Base-by-base conservation (phyloP, 768 basidiomycete genomes). In the Terana coerulea region DNA sequence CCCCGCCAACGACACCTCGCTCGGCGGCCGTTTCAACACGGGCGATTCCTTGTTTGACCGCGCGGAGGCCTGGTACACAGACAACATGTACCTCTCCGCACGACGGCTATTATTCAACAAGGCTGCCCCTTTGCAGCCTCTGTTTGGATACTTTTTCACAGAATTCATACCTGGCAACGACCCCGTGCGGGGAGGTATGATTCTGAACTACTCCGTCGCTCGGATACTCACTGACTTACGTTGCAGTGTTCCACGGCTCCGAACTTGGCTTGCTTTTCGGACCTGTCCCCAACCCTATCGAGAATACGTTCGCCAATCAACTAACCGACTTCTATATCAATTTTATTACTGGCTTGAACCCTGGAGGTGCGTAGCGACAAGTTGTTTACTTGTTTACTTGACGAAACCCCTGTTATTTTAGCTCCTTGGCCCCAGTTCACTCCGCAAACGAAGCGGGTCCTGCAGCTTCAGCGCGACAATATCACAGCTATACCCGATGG, bases 31-130 rank as follows among this genome's bases (percentile, higher is more conserved):
- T 0, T 81, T 78, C 66, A 74, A 77, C 45, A 81, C 79, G 0
- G 80, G 80, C 1, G 77, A 81, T 57, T 74, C 73, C 10, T 65
- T 81, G 4, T 82, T 78, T 49, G 79, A 83, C 54, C 62, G 80
- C 42, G 73, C 68, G 1, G 74, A 62, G 45, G 68, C 79, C 0
- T 82, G 75, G 74, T 82, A 81, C 53, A 78, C 75, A 3, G 77
- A 76, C 51, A 60, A 71, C 37, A 80, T 80, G 75, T 83, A 70
- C 58, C 61, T 81, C 29, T 66, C 72, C 0, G 72, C 77, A 1
- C 60, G 79, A 22, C 64, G 79, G 31, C 62, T 73, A 34, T 76
- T 79, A 47, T 76, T 78, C 55, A 68, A 76, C 28, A 67, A 74
- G 40, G 79, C 72, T 1, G 69, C 79, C 3, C 52, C 68, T 0